Evolutionary conservation across 1,284 basidiomycete genomes (phyloP).

Genomic region (Apiotrichum mycotoxinovorans): DNA sequence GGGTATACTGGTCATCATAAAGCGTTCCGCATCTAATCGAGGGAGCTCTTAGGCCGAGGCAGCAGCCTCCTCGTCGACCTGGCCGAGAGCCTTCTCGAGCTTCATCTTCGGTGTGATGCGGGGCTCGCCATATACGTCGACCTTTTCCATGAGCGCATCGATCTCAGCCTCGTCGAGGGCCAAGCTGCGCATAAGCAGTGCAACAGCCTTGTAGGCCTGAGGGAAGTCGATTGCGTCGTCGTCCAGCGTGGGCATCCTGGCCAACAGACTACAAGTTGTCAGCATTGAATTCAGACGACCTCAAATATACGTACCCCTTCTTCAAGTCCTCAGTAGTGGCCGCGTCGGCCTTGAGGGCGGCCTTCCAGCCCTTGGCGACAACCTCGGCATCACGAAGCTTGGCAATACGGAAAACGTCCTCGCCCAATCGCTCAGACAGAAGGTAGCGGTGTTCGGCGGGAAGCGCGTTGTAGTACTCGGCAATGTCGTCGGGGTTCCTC

Average conservation of each 20-base stretch:
- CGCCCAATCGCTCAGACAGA: constrained; percentile 69
- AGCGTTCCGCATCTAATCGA: constrained; percentile 7
- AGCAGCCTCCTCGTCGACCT: constrained; percentile 37
- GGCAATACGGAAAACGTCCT: constrained; percentile 82
- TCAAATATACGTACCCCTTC: constrained; percentile 45
- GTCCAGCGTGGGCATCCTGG: constrained; percentile 70
- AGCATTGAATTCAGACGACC: constrained; percentile 6
- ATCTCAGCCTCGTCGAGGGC: constrained; percentile 56
- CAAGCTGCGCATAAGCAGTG: constrained; percentile 66
- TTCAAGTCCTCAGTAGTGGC: constrained; percentile 59
- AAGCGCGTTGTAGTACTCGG: constrained; percentile 67
- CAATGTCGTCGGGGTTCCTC: constrained; percentile 46
- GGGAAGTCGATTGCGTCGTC: constrained; percentile 87
- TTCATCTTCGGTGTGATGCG: constrained; percentile 42
- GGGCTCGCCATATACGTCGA: constrained; percentile 43
- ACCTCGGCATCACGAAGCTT: constrained; percentile 80
- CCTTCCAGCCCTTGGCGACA: constrained; percentile 58
- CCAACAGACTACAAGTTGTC: constrained; percentile 56
- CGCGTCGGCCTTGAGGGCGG: constrained; percentile 58
- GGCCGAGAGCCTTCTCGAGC: constrained; percentile 37
- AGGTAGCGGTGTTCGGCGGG: constrained; percentile 55
- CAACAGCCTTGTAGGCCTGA: constrained; percentile 73
- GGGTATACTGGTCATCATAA: constrained; percentile 9
- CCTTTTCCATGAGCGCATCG: constrained; percentile 53
- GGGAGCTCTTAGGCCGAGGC: constrained; percentile 7